These are phyloP conservation scores for Ogataea glucozyma DNA, from an alignment of 805 yeast genomes.

Conservation along the genomic window DNA sequence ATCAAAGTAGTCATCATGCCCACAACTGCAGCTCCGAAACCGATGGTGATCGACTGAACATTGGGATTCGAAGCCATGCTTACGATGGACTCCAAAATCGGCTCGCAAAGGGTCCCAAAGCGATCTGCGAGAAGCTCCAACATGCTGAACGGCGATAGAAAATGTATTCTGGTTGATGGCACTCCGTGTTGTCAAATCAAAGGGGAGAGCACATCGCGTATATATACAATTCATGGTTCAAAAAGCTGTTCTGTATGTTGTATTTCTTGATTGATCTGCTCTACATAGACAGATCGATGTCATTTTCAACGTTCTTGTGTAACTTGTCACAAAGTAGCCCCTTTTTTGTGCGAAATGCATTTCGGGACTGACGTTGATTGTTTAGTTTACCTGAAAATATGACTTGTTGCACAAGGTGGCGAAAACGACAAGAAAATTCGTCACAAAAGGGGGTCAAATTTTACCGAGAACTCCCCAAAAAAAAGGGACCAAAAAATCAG, in stretches of 20 bases:
- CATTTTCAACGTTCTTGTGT: not conserved
- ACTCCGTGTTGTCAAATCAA: too few species aligned
- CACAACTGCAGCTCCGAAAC: constrained; percentile 22
- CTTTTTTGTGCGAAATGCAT: too few species aligned
- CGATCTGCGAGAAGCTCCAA: not conserved
- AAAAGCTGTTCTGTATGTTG: not conserved
- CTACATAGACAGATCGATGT: not conserved
- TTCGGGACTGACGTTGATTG: not conserved
- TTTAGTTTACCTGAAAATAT: not conserved
- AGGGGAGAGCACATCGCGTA: not conserved
- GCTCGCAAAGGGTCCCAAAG: constrained; percentile 5
- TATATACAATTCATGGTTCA: not conserved
- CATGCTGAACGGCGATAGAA: not conserved
- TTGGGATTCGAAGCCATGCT: constrained; percentile 15
- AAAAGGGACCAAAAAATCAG: not conserved
- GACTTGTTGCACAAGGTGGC: not conserved
- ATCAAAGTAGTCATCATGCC: constrained; percentile 21
- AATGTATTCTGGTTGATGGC: not conserved
- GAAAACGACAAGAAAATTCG: not conserved
- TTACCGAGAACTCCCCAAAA: too few species aligned
- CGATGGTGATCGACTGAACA: constrained; percentile 20
- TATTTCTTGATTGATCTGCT: not conserved
- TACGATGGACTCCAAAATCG: constrained; percentile 8
- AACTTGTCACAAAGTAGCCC: not conserved
- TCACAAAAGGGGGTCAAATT: not conserved